Evolutionary conservation across 2,329 filamentous ascomycete genomes (phyloP), one percentile per base, ranked within the genome.

Genomic region (Clonostachys sp.): DNA sequence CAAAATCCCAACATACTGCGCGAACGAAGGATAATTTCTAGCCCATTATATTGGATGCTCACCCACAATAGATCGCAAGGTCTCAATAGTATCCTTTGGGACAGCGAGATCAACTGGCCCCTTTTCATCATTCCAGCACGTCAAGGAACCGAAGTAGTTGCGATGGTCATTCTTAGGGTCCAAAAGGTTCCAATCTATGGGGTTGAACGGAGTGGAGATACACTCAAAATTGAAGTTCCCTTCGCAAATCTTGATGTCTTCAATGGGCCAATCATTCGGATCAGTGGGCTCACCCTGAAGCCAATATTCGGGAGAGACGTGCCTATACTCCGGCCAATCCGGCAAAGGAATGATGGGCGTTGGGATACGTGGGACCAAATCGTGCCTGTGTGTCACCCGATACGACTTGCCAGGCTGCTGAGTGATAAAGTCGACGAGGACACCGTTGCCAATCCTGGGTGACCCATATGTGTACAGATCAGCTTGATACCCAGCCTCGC

Each of bases 251-350:
- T 64, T 55, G 54, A 81, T 55, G 43, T 75, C 67, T 5, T 44
- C 47, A 33, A 70, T 51, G 9, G 54, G 50, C 55, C 74, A 74
- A 50, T 64, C 53, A 14, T 60, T 53, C 4, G 45, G 45, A n/a
- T 70, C 71, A 34, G 56, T 58, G 6, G 67, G 59, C 36, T 39
- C 36, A 5, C 36, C 36, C 36, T 39, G 36, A 34, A 86, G 68
- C 74, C 80, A 89, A 65, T 83, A 88, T 70, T 90, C 87, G 2
- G 85, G 84, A n/a, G 72, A 78, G 14, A 80, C 77, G 62, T 89
- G 86, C 34, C 75, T 67, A 67, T 82, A 90, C 34, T 78, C 77
- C 45, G 84, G 61, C 40, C 77, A 45, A 48, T 80, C 63, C 7
- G 14, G 14, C 12, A 12, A 9, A 8, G 4, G 12, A 30, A 10